Base-by-base conservation (phyloP, 352 stramenopile genomes). In the Phytophthora idaei region DNA sequence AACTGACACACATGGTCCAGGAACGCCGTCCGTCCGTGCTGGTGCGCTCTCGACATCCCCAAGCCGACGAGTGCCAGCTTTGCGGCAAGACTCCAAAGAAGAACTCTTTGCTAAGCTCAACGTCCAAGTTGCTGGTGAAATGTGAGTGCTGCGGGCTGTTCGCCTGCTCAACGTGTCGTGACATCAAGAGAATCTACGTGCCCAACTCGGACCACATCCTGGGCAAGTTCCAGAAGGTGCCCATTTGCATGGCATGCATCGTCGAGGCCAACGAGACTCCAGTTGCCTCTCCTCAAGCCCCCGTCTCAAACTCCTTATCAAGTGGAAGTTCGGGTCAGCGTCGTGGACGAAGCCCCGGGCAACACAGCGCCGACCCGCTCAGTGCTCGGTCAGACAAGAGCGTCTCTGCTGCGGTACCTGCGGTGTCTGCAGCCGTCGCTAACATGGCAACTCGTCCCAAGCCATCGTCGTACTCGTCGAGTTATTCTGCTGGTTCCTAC, bases 81-180 rank as follows among this genome's bases (percentile, higher is more conserved):
- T 88, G 79, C 50, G 63, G 69, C 41, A 69, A 77, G 32, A 82
- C 74, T 14, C 55, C 53, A 12, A 77, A 77, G 57, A 81, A 77
- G 58, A 74, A 64, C 25, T 65, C 74, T 28, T 39, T 81, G 21
- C 71, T 77, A 11, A 68, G 56, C 62, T 59, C 59, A 66, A 61
- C 57, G 21, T 69, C 71, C 28, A 80, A 80, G 50, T 61, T 80
- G 25, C 73, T 85, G 47, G 55, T 63, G 28, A 71, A 85, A 44
- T 90, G 81, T 53, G 63, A 75, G 32, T 70, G 78, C 17, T 90
- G 81, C 31, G 78, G 74, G 0, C 53, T 83, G n/a, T 78, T 82
- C 29, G 68, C 80, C 28, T 90, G 81, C 51, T 62, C 76, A 21
- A 80, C 69, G 2, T 90, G 81, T 47, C 74, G 80, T 7, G 64